Percentiles rank a stretch among this genome's conserved stretches.
Conservation (phyloP, 768 basidiomycete genomes). For the Mycena crocata region DNA sequence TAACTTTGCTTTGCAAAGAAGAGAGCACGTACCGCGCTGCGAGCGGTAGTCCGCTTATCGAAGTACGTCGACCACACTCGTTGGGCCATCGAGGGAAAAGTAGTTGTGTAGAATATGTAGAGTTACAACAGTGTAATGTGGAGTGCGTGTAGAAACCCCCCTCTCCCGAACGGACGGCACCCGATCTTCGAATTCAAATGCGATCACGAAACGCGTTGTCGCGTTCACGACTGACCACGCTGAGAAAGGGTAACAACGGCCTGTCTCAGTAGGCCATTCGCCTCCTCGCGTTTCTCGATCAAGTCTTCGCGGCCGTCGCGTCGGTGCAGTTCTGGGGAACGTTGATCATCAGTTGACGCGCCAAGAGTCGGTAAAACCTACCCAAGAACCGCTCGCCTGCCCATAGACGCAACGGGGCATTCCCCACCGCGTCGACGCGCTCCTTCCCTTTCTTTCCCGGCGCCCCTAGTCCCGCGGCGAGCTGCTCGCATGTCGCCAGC, state of each 20-base stretch:
- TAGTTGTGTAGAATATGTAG: slow-evolving; percentile 19
- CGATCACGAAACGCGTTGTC: neutral
- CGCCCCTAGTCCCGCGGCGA: slow-evolving; percentile 78
- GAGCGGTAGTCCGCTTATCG: slow-evolving; percentile 31
- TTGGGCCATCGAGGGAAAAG: slow-evolving; percentile 54
- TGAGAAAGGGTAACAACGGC: slow-evolving; percentile 25
- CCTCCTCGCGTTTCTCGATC: slow-evolving; percentile 57
- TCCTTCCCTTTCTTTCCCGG: slow-evolving; percentile 36
- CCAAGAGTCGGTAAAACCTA: slow-evolving; percentile 44
- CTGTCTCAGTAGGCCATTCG: slow-evolving; percentile 51
- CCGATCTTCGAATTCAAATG: neutral
- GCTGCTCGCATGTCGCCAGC: slow-evolving; percentile 73
- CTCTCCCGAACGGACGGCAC: neutral
- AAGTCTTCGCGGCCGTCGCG: slow-evolving; percentile 63
- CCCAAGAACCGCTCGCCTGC: slow-evolving; percentile 77
- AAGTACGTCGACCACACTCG: slow-evolving; percentile 67
- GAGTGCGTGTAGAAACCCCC: too few species aligned
- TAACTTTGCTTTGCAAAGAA: neutral
- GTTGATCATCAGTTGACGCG: slow-evolving; percentile 6
- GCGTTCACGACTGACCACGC: neutral
- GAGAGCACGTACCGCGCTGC: slow-evolving; percentile 12
- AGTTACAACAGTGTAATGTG: slow-evolving; percentile 17
- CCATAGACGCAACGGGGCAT: slow-evolving; percentile 76
- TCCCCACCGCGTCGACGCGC: slow-evolving; percentile 58
- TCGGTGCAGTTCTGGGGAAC: slow-evolving; percentile 64